Evolutionary conservation across 2,329 filamentous ascomycete species (phyloP).

Genomic region (Aureobasidium sp.): DNA sequence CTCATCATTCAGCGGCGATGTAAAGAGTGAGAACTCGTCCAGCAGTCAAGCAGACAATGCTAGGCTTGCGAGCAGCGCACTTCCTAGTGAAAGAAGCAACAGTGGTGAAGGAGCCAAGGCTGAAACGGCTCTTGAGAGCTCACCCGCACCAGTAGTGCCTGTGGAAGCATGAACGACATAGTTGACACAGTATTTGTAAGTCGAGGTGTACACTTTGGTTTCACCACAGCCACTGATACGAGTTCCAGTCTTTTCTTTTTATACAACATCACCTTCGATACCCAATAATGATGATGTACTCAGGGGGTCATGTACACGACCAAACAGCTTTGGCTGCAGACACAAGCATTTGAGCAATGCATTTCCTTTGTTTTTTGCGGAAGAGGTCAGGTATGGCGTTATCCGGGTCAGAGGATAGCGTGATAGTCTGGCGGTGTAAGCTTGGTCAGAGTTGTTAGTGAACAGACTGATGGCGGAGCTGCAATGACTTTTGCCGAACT

Average conservation of each 20-base stretch:
- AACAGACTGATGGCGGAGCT: background rate
- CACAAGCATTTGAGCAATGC: background rate
- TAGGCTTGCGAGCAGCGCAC: constrained; percentile 51
- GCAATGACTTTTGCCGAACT: background rate
- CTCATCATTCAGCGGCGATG: constrained; percentile 50
- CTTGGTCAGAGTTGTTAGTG: background rate
- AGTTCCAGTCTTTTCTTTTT: background rate
- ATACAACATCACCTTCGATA: background rate
- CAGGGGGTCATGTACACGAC: background rate
- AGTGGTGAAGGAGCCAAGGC: constrained; percentile 35
- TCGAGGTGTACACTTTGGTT: background rate
- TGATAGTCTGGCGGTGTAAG: background rate
- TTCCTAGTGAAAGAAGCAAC: constrained; percentile 55
- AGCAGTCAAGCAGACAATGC: constrained; percentile 50
- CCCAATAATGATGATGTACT: background rate
- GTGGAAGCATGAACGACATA: background rate
- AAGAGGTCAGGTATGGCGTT: background rate
- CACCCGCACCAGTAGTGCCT: constrained; percentile 28
- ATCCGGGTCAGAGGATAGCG: constrained; percentile 1
- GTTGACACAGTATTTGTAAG: background rate
- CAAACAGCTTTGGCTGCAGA: background rate
- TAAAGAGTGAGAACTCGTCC: constrained; percentile 48
- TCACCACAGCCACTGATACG: background rate
- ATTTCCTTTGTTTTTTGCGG: background rate
- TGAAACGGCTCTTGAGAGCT: constrained; percentile 30